A percentile compares a stretch with the other conserved stretches of the same genome.
These are phyloP conservation scores for Raffaelea arxii DNA, from an alignment of 2,329 filamentous ascomycete genomes.

Conservation along the genomic window DNA sequence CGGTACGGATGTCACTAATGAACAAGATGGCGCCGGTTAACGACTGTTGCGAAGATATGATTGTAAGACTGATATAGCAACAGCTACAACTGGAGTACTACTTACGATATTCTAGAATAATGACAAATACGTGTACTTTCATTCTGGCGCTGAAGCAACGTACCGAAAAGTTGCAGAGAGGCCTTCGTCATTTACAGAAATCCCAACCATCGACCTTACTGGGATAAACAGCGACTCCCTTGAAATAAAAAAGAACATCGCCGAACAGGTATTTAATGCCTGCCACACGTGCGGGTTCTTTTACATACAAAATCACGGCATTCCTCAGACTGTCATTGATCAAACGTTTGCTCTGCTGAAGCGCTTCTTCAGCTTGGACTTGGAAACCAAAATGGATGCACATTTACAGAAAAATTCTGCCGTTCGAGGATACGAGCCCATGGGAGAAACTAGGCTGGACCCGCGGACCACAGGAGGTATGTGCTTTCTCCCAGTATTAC, in stretches of 20 bases:
- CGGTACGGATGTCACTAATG: too few species aligned
- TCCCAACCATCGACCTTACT: too few species aligned
- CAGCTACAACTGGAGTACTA: too few species aligned
- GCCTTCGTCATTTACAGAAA: slow-evolving; percentile 17
- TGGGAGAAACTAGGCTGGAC: slow-evolving; percentile 23
- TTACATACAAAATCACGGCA: too few species aligned
- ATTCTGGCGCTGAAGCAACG: slow-evolving; percentile 20
- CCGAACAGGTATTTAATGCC: too few species aligned
- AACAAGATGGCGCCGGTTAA: too few species aligned
- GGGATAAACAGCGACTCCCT: too few species aligned
- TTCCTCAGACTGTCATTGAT: slow-evolving; percentile 6
- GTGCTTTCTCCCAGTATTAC: not conserved
- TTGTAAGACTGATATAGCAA: too few species aligned
- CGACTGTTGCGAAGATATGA: too few species aligned
- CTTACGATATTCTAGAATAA: too few species aligned
- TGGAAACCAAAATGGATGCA: slow-evolving; percentile 15
- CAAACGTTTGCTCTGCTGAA: slow-evolving; percentile 5
- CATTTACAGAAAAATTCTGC: slow-evolving; percentile 25
- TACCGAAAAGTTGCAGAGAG: slow-evolving; percentile 19
- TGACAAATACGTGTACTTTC: slow-evolving; percentile 20
- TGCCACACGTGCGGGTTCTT: too few species aligned
- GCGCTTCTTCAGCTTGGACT: slow-evolving; percentile 11
- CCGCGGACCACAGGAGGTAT: slow-evolving; percentile 16
- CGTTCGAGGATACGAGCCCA: slow-evolving; percentile 24
- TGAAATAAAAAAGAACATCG: too few species aligned